Base-by-base conservation (phyloP, 805 yeast species). In the Naumovozyma dairenensis region DNA sequence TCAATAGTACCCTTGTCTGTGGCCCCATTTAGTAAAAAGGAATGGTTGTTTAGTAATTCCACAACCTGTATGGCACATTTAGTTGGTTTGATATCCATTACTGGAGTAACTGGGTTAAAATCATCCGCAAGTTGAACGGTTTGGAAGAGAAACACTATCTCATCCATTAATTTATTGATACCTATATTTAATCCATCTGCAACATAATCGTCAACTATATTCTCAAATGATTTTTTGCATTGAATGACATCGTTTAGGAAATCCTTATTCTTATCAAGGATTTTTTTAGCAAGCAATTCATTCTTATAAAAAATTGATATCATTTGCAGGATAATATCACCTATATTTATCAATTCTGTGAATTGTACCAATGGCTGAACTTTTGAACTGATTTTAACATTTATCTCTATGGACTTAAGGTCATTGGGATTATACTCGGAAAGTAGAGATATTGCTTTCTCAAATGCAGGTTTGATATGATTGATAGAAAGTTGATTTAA, bases 121-220 rank as follows among this genome's bases (percentile, higher is more conserved):
- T 79, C 87, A 6, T 71, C 62, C 5, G 75, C 76, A 3, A 70
- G 56, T 44, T 78, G 80, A 21, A 65, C 60, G 0, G 76, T 69
- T 26, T 67, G 63, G 41, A 69, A 74, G 3, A 74, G 65, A 40
- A 69, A 69, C 34, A 80, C 83, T 14, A 87, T 74, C 51, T 89
- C 95, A 45, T 74, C 80, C 58, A 86, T 77, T 25, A 92, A 66
- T 7, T 86, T 87, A 40, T 83, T 94, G 21, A 92, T 85, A 27
- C 96, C 94, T n/a, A 81, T 71, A 48, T 85, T 87, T 20, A 92
- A 66, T 0, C 98, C 98, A 49, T 81, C 82, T 0, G 97, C 98
- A 14, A 92, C 96, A 51, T 71, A 80, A 34, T 76, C 83, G 56
- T 92, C 98, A 8, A 92, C 70, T 59, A 75, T 63, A 6, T 74